Evolutionary conservation across 768 basidiomycete species (phyloP).

Genomic region (Epithele typhae): DNA sequence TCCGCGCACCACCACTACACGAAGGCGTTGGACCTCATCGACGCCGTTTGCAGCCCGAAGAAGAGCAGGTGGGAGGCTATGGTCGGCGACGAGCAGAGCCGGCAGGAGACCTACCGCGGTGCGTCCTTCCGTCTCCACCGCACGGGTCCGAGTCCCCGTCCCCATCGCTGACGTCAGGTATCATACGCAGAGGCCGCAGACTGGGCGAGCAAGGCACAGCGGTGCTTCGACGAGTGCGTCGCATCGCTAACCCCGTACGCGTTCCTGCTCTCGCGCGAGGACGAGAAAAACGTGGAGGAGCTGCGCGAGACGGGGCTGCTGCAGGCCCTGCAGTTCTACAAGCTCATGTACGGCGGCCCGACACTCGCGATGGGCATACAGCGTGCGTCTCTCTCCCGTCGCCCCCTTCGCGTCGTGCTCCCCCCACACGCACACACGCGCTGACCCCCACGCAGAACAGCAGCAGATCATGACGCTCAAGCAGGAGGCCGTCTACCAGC

Average conservation of each 20-base stretch:
- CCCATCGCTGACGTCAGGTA: too few species aligned
- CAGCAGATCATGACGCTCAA: constrained; percentile 17
- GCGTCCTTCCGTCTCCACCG: not conserved
- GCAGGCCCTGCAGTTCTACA: constrained; percentile 18
- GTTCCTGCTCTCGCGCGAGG: constrained; percentile 13
- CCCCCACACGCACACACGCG: not conserved
- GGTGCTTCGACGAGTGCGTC: constrained; percentile 19
- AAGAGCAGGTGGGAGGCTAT: constrained; percentile 14
- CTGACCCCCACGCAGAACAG: constrained; percentile 5
- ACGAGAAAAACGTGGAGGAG: constrained; percentile 7
- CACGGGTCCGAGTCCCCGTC: too few species aligned
- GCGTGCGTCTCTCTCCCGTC: constrained; percentile 10
- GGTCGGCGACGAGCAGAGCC: constrained; percentile 20
- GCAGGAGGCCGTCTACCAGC: constrained; percentile 16
- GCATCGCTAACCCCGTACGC: constrained; percentile 13
- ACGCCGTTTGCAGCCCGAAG: constrained; percentile 19
- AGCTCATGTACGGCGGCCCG: constrained; percentile 22
- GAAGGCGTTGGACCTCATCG: constrained; percentile 18
- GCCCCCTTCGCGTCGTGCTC: not conserved
- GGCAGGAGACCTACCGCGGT: constrained; percentile 18
- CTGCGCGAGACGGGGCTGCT: constrained; percentile 15
- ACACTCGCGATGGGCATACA: constrained; percentile 18
- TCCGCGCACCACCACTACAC: constrained; percentile 20
- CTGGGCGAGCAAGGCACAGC: constrained; percentile 18
- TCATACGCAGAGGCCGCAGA: constrained; percentile 13